Percentiles rank a stretch among this genome's conserved stretches.
Evolutionary conservation across 2,329 filamentous ascomycete genomes (phyloP).

Genomic region (Xylaria sp.): DNA sequence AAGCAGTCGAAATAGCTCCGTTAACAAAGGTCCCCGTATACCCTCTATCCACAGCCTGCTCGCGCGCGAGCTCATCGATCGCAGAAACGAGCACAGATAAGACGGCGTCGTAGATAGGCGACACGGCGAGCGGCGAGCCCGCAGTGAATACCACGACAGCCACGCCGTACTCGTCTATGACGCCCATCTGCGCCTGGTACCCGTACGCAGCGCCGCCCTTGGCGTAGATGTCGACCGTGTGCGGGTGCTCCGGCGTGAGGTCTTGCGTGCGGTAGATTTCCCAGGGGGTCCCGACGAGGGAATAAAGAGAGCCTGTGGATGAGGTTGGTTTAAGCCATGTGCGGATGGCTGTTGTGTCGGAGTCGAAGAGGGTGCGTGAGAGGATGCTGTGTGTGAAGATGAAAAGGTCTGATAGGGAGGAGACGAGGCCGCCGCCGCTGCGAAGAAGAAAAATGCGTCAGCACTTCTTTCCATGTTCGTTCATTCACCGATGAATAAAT

Average conservation of each 20-base stretch:
- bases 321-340: conserved; percentile 22
- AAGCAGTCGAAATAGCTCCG: background rate
- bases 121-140: background rate
- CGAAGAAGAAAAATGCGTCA: background rate
- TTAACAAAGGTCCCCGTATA: conserved; percentile 16
- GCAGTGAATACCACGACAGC: conserved; percentile 19
- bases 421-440: conserved; percentile 26
- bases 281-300: conserved; percentile 24
- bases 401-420: conserved; percentile 17
- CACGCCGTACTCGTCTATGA: conserved; percentile 21
- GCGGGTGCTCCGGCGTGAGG: conserved; percentile 18
- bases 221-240: conserved; percentile 25
- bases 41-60: conserved; percentile 6
- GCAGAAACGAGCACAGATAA: conserved; percentile 6
- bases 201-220: conserved; percentile 24
- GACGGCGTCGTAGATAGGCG: conserved; percentile 18
- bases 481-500: too few species aligned
- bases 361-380: conserved; percentile 7
- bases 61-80: conserved; percentile 17
- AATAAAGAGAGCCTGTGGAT: conserved; percentile 15
- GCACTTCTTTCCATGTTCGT: background rate
- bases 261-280: conserved; percentile 20
- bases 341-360: conserved; percentile 9
- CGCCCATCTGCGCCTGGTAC: conserved; percentile 24
- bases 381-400: conserved; percentile 21